Conservation (phyloP, 2,329 filamentous ascomycete genomes). For the Escovopsis sp. region DNA sequence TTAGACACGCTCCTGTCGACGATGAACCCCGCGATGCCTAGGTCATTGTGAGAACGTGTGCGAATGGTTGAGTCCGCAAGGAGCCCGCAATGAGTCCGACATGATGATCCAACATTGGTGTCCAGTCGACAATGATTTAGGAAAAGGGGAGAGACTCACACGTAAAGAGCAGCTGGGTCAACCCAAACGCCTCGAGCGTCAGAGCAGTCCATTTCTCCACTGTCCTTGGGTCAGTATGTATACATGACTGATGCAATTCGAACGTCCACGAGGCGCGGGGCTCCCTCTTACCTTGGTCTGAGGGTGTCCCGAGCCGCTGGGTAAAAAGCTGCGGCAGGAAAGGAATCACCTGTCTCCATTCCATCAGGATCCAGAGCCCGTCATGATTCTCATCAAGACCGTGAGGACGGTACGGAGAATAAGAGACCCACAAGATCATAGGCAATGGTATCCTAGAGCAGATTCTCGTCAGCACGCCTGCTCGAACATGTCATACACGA, state of each 20-base stretch:
- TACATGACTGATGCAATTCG: not conserved
- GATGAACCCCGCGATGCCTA: slow-evolving; percentile 5
- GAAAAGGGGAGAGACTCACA: not conserved
- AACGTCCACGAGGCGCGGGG: not conserved
- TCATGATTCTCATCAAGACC: not conserved
- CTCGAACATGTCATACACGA: too few species aligned
- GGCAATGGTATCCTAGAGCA: slow-evolving; percentile 2
- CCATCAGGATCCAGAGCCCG: not conserved
- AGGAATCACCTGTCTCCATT: slow-evolving; percentile 1
- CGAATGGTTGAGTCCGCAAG: too few species aligned
- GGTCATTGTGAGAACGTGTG: not conserved
- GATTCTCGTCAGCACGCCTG: too few species aligned
- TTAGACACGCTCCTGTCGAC: slow-evolving; percentile 4
- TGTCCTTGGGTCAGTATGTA: not conserved
- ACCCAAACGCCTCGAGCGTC: slow-evolving; percentile 4
- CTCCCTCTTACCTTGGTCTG: slow-evolving; percentile 3
- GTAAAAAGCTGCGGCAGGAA: slow-evolving; percentile 5
- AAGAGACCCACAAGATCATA: slow-evolving; percentile 1
- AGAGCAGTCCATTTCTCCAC: slow-evolving; percentile 4
- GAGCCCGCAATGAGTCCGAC: too few species aligned
- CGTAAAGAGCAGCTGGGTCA: slow-evolving; percentile 4
- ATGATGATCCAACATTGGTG: too few species aligned
- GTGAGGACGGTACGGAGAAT: not conserved
- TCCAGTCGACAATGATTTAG: too few species aligned
- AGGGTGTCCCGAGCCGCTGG: slow-evolving; percentile 1